Evolutionary conservation across 495 filamentous ascomycete genomes (phyloP), one percentile per base, ranked within the genome.

Genomic region (Staphylotrichum tortipilum): DNA sequence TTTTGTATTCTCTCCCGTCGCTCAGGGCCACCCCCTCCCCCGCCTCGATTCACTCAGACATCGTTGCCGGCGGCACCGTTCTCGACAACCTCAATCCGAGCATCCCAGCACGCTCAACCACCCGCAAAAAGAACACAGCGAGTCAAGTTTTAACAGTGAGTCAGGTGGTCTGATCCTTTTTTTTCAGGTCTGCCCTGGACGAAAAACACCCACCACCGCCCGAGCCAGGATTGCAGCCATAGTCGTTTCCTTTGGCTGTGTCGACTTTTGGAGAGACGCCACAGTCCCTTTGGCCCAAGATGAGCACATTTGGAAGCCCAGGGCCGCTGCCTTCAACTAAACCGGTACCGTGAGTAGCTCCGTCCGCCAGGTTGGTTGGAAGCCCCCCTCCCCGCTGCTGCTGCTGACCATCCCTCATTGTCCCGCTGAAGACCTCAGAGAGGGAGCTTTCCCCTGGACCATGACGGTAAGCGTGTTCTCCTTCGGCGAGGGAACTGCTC

Each of bases 381-480:
- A n/a, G n/a, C n/a, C n/a, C n/a, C n/a, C n/a, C n/a, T n/a, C n/a
- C n/a, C n/a, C n/a, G n/a, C n/a, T n/a, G n/a, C n/a, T n/a, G n/a
- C n/a, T 45, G 26, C n/a, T 53, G 15, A 52, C 29, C 31, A 37
- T 8, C n/a, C n/a, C n/a, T n/a, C n/a, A 15, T 23, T 17, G 11
- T 42, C 36, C 30, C 30, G 8, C 29, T 39, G 24, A 51, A 94
- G 89, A 41, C 92, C 92, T 0, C 88, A 98, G 66, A 85, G 92
- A 47, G 92, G 92, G 37, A 94, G 88, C 65, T 98, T 98, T 60
- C 92, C 92, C 19, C 82, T 98, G 37, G 92, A 98, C 63, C 91
- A 95, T 56, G 89, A 94, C 60, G 90, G 89, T 90, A 72, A 62
- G 71, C 55, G 10, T 10, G 4, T 36, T 21, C 8, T 11, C 34